Conservation (phyloP, 2,329 filamentous ascomycete species). For the Penicillium sp. region DNA sequence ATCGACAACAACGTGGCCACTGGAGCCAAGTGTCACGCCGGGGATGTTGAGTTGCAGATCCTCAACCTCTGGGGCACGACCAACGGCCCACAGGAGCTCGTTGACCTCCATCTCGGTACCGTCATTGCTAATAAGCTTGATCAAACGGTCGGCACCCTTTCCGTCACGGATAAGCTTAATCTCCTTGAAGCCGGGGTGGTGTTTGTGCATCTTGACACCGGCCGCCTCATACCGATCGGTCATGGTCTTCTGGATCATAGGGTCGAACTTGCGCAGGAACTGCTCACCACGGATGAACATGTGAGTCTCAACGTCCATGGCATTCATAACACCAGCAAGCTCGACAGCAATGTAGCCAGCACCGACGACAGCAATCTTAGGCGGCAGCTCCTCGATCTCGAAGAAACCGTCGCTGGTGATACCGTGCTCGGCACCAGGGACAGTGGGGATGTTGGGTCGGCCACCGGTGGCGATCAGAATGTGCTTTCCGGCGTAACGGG, state of each 20-base stretch:
- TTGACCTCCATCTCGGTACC: constrained; percentile 48
- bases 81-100: constrained; percentile 54
- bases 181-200: constrained; percentile 49
- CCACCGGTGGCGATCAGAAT: constrained; percentile 52
- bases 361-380: constrained; percentile 52
- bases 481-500: constrained; percentile 45
- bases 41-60: constrained; percentile 43
- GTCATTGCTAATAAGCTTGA: constrained; percentile 46
- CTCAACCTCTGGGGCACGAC: constrained; percentile 47
- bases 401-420: constrained; percentile 56
- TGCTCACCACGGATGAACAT: constrained; percentile 52
- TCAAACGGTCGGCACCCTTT: constrained; percentile 48
- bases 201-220: constrained; percentile 50
- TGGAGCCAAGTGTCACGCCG: constrained; percentile 42
- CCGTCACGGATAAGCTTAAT: constrained; percentile 46
- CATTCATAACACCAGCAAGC: constrained; percentile 52
- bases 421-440: constrained; percentile 50
- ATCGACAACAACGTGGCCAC: constrained; percentile 48
- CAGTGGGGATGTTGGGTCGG: constrained; percentile 44
- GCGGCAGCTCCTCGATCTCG: constrained; percentile 51
- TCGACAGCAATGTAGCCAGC: constrained; percentile 55
- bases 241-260: constrained; percentile 54
- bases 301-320: constrained; percentile 51
- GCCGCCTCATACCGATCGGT: constrained; percentile 52
- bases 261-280: constrained; percentile 54